Base-by-base conservation (phyloP, 1,139 yeast genomes). In the Taphrina sp. region DNA sequence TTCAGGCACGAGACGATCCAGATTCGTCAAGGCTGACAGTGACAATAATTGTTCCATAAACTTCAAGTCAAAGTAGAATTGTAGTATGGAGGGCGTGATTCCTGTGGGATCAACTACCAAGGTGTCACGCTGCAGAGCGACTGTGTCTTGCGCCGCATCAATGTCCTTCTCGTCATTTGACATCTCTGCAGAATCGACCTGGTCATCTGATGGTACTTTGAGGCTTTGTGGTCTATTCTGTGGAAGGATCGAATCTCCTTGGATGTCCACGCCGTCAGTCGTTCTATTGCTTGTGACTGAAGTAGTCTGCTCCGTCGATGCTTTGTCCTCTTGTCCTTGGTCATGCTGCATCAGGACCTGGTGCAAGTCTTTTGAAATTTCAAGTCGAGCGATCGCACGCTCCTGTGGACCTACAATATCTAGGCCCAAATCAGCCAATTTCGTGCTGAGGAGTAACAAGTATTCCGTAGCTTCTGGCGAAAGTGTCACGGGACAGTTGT, bases 341-440 rank as follows among this genome's bases (percentile, higher is more conserved):
- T n/a, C n/a, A n/a, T n/a, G 8, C 36, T 2, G 14, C 36, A 8
- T 8, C 36, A 33, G 2, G 36, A 5, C 14, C 36, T n/a, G 14
- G 8, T 8, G 8, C 36, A 45, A 17, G 2, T 14, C 16, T 2
- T 33, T 26, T 8, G 26, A 14, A 2, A 47, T 37, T 7, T 12
- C 17, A 2, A 28, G 28, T 10, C 53, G 26, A 29, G 26, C 44
- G 8, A n/a, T 44, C n/a, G 33, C 41, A 10, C 54, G 46, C 16
- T 38, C 33, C 28, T 31, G 33, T 4, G 23, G n/a, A 12, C 54
- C 54, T 14, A 41, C 46, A 7, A 49, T 42, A 34, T 49, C 54
- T 4, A 49, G 22, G 2, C 54, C 54, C n/a, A 20, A 19, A 3
- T n/a, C 5, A 7, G 44, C 14, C 26, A 49, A n/a, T 22, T 28